Conservation (phyloP, 2,329 filamentous ascomycete species). For the Exophiala spinifera region DNA sequence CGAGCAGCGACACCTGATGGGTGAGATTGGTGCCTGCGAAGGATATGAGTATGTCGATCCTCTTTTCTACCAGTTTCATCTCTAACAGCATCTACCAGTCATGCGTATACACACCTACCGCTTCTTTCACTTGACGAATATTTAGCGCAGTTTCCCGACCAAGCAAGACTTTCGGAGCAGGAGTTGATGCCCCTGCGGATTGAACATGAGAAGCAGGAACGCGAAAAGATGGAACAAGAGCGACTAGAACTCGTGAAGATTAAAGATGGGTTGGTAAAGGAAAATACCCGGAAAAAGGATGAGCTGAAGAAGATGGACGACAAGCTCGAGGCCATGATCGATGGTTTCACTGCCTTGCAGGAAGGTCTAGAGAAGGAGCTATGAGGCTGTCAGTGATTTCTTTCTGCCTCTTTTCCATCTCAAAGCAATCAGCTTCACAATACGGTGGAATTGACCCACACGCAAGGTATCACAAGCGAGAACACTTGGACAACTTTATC, state of each 20-base stretch:
- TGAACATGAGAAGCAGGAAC: constrained; percentile 81
- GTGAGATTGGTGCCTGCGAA: constrained; percentile 87
- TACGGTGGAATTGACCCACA: background rate
- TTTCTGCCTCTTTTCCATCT: background rate
- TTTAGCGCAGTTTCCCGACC: constrained; percentile 70
- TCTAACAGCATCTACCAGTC: constrained; percentile 50
- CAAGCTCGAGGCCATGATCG: constrained; percentile 90
- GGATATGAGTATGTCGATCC: constrained; percentile 72
- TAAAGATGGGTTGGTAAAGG: constrained; percentile 66
- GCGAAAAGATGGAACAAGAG: constrained; percentile 80
- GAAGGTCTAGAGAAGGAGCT: constrained; percentile 28
- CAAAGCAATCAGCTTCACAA: no score
- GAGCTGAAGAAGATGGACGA: constrained; percentile 87
- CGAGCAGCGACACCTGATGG: constrained; percentile 84
- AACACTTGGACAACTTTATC: no score
- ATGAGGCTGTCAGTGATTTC: constrained; percentile 3
- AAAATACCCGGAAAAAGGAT: constrained; percentile 91
- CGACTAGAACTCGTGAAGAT: constrained; percentile 72
- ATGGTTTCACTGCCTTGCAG: constrained; percentile 44
- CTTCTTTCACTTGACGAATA: constrained; percentile 83
- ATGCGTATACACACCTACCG: constrained; percentile 83
- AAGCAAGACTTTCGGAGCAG: constrained; percentile 69
- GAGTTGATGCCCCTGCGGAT: constrained; percentile 86
- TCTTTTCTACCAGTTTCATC: constrained; percentile 4
- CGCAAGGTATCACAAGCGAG: background rate